Evolutionary conservation across 176 grass and related monocot species (phyloP).

Genomic region (Bromus sterilis): DNA sequence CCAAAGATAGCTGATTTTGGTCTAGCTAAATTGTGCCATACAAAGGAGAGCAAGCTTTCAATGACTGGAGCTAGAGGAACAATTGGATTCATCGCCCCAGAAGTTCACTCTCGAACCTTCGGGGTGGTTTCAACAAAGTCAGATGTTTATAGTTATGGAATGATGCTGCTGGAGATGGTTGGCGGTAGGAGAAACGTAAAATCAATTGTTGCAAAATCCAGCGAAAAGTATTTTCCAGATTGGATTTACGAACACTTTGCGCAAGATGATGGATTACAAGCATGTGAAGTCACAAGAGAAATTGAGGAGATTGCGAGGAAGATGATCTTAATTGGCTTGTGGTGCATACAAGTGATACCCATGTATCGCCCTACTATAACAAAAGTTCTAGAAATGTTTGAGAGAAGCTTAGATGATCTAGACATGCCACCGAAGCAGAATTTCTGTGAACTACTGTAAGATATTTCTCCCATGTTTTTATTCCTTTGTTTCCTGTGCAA

Average conservation of each 20-base stretch:
- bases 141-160: slow-evolving; percentile 44
- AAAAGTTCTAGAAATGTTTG: slow-evolving; percentile 50
- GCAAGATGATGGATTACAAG: slow-evolving; percentile 11
- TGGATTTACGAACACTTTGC: slow-evolving; percentile 14
- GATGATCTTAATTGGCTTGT: slow-evolving; percentile 53
- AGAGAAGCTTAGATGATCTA: slow-evolving; percentile 24
- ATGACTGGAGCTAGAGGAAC: slow-evolving; percentile 34
- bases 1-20: slow-evolving; percentile 58
- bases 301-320: not conserved
- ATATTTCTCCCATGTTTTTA: not conserved
- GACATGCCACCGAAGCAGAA: slow-evolving; percentile 33
- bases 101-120: slow-evolving; percentile 22
- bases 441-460: not conserved
- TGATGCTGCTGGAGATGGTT: slow-evolving; percentile 42
- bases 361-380: slow-evolving; percentile 40
- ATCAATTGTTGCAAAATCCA: not conserved
- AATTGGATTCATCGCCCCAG: slow-evolving; percentile 39
- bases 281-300: not conserved
- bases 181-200: slow-evolving; percentile 24
- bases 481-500: not conserved
- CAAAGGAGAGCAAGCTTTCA: slow-evolving; percentile 30
- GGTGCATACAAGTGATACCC: slow-evolving; percentile 44
- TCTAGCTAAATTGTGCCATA: slow-evolving; percentile 34
- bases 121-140: slow-evolving; percentile 39
- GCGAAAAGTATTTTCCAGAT: not conserved